Conservation (phyloP, 2,329 filamentous ascomycete genomes). For the Coniella vitis region DNA sequence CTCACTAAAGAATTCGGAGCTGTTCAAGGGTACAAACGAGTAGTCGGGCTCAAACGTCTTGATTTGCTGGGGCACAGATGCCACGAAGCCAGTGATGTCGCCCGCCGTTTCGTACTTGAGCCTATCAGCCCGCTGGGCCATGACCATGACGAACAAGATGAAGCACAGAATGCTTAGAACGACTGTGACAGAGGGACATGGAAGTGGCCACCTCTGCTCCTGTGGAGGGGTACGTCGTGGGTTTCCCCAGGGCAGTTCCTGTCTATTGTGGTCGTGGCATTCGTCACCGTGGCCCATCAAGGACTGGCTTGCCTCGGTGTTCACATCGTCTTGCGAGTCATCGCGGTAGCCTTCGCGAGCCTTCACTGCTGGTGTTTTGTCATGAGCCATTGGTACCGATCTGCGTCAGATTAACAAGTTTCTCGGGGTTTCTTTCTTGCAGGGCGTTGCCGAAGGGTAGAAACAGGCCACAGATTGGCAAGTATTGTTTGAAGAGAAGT, state of each 20-base stretch:
- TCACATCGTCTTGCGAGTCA: slow-evolving; percentile 22
- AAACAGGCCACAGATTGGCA: too few species aligned
- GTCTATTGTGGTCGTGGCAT: background rate
- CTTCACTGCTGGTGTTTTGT: too few species aligned
- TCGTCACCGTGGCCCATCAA: slow-evolving; percentile 17
- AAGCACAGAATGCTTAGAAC: slow-evolving; percentile 21
- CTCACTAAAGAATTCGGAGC: slow-evolving; percentile 32
- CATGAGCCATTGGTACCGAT: too few species aligned
- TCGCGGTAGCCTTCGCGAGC: slow-evolving; percentile 2
- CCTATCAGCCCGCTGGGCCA: slow-evolving; percentile 29
- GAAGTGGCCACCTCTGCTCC: slow-evolving; percentile 16
- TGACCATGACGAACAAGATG: slow-evolving; percentile 27
- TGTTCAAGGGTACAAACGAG: slow-evolving; percentile 31
- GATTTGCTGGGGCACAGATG: slow-evolving; percentile 32
- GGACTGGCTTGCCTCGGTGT: slow-evolving; percentile 22
- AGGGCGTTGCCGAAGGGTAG: too few species aligned
- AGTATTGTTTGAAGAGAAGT: too few species aligned
- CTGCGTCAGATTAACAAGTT: too few species aligned
- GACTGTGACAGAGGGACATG: slow-evolving; percentile 18
- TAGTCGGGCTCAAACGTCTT: slow-evolving; percentile 31
- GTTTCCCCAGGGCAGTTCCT: slow-evolving; percentile 25
- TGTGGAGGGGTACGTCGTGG: slow-evolving; percentile 2
- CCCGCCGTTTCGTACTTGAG: slow-evolving; percentile 21
- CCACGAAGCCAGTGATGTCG: slow-evolving; percentile 22
- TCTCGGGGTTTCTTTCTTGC: too few species aligned